Evolutionary conservation across 192 early-diverging fungal species (phyloP).

Genomic region (Backusella macrospora): DNA sequence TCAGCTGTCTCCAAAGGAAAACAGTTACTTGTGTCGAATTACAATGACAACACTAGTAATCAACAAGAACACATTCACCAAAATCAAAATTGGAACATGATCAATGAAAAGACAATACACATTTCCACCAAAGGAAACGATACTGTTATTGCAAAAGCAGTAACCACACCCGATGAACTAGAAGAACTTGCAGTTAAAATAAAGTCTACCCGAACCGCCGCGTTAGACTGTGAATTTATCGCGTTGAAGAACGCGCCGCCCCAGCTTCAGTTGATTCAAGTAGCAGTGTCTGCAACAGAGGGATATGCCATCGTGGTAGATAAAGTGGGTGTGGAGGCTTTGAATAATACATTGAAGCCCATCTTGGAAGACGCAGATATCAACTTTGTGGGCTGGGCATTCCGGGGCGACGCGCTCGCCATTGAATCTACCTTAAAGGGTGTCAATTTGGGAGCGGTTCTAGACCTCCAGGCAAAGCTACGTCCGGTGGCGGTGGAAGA

Average conservation of each 20-base stretch:
- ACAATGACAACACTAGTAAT: not conserved
- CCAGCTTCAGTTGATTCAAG: constrained; percentile 35
- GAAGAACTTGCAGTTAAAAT: not conserved
- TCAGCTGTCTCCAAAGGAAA: not conserved
- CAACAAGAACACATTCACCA: not conserved
- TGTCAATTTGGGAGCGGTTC: constrained; percentile 6
- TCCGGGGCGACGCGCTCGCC: constrained; percentile 32
- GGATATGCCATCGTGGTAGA: constrained; percentile 36
- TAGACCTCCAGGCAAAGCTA: constrained; percentile 37
- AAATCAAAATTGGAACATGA: not conserved
- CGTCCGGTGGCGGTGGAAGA: constrained; percentile 8
- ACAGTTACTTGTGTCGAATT: not conserved
- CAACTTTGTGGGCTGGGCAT: constrained; percentile 34
- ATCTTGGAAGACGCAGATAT: constrained; percentile 2
- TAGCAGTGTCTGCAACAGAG: constrained; percentile 22
- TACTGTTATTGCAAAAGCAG: not conserved
- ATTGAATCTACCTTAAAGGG: constrained; percentile 29
- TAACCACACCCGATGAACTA: not conserved
- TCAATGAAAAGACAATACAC: not conserved
- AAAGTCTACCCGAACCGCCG: not conserved
- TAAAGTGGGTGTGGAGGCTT: not conserved
- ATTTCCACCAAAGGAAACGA: not conserved
- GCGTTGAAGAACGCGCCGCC: constrained; percentile 24
- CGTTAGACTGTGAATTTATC: constrained; percentile 41
- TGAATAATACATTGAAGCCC: not conserved